Conservation (phyloP, 2,329 filamentous ascomycete species). For the Beauveria pseudobassiana region DNA sequence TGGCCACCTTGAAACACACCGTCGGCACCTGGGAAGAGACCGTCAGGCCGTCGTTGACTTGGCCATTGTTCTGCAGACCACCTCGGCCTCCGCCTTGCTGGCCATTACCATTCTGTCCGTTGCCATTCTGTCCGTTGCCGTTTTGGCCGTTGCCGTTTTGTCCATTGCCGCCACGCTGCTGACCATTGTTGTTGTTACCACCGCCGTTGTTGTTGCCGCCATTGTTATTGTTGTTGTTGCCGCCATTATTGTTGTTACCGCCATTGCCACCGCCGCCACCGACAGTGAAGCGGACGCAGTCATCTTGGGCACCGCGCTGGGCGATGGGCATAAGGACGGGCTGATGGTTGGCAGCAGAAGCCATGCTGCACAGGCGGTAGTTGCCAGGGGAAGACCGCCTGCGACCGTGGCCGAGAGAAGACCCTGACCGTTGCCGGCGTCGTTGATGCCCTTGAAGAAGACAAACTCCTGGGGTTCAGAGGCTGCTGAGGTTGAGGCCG, state of each 20-base stretch:
- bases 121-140: not conserved
- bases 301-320: conserved; percentile 59
- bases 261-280: conserved; percentile 19
- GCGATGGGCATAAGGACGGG: conserved; percentile 59
- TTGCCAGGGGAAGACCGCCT: conserved; percentile 54
- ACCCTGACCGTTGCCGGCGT: conserved; percentile 48
- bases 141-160: conserved; percentile 12
- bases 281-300: conserved; percentile 56
- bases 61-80: conserved; percentile 12
- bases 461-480: conserved; percentile 44
- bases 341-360: conserved; percentile 57
- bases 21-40: no score
- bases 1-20: not conserved
- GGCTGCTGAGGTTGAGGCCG: conserved; percentile 40
- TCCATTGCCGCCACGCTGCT: not conserved
- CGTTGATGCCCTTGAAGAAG: conserved; percentile 63
- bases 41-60: not conserved
- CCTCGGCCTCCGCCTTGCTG: not conserved
- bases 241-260: conserved; percentile 18
- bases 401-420: conserved; percentile 44
- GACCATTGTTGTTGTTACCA: no score
- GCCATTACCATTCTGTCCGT: not conserved
- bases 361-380: conserved; percentile 61
- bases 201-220: not conserved
- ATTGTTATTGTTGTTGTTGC: conserved; percentile 11